Base-by-base conservation (phyloP, 768 basidiomycete species). In the Suillus subluteus region DNA sequence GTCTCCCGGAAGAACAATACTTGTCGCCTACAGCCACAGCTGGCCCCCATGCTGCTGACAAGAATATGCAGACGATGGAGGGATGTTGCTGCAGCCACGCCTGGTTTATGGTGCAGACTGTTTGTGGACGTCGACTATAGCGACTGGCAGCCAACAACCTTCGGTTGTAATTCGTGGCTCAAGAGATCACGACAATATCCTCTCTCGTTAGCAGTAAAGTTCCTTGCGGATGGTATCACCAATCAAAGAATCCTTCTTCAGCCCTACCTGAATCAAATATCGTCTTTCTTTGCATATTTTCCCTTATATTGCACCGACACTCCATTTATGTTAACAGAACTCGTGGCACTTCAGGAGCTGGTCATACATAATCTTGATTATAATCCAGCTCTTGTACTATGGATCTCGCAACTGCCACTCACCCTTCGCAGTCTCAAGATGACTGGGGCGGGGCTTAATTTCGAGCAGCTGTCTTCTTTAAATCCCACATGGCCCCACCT, bases 111-210 rank as follows among this genome's bases (percentile, higher is more conserved):
- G 46, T 48, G 46, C 46, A 46, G 21, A 21, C 18, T 46, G 44
- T 21, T 9, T 46, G 8, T 46, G 44, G 44, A 46, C 8, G 21
- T 9, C 44, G 4, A 8, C 44, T 3, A 21, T 11, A 18, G 38
- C 13, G 38, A 13, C 38, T 40, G 38, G 38, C 38, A 46, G 8
- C 44, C 3, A 21, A 7, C 21, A 21, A 21, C 21, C 44, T 21
- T 21, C 44, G 4, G 18, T 16, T 44, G 18, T 44, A 8, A 44
- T 16, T 44, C 9, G 8, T 35, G 38, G 54, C 23, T 43, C 15
- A n/a, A 18, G 32, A 62, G 61, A 74, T 73, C 41, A 59, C 46
- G 21, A 12, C 9, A 7, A 48, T 21, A 21, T 12, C 46, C 46
- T 11, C 46, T 48, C 46, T 48, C 46, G 5, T n/a, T 48, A 23